Evolutionary conservation across 2,329 filamentous ascomycete species (phyloP).

Genomic region (Elsinoe perseae): DNA sequence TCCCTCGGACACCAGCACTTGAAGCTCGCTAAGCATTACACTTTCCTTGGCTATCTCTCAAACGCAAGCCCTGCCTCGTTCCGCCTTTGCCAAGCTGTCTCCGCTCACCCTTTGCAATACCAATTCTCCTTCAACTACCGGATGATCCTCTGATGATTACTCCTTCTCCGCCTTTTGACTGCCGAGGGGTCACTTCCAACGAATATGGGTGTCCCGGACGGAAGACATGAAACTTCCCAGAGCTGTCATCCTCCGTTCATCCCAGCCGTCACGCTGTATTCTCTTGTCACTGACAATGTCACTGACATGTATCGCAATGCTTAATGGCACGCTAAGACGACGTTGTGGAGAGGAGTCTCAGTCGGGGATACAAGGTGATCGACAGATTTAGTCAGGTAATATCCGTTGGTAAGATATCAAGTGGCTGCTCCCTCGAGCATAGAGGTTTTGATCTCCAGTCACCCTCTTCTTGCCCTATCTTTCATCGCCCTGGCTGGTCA

Average conservation of each 20-base stretch:
- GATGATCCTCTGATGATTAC: background rate
- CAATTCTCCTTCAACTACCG: background rate
- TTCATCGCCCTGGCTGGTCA: slow-evolving; percentile 1
- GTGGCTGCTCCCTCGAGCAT: background rate
- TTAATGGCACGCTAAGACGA: background rate
- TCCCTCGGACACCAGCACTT: background rate
- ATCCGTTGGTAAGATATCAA: background rate
- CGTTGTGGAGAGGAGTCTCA: background rate
- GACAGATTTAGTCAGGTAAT: slow-evolving; percentile 1
- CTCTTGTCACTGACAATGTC: background rate
- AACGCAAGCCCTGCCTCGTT: background rate
- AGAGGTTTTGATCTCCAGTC: background rate
- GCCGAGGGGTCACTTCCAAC: background rate
- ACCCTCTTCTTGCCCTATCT: background rate
- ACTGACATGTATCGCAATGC: background rate
- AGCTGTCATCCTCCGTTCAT: background rate
- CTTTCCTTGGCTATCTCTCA: slow-evolving; percentile 5
- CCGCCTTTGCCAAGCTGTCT: slow-evolving; percentile 9
- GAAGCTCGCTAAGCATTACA: slow-evolving; percentile 8
- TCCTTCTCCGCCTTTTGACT: background rate
- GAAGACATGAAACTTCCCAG: background rate
- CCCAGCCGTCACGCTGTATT: background rate
- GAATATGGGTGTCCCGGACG: background rate
- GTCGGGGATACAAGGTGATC: background rate
- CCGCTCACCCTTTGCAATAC: slow-evolving; percentile 12